phyloP scores from a whole-genome alignment of 257 asterid species.

The Leonotis leonurus region DNA sequence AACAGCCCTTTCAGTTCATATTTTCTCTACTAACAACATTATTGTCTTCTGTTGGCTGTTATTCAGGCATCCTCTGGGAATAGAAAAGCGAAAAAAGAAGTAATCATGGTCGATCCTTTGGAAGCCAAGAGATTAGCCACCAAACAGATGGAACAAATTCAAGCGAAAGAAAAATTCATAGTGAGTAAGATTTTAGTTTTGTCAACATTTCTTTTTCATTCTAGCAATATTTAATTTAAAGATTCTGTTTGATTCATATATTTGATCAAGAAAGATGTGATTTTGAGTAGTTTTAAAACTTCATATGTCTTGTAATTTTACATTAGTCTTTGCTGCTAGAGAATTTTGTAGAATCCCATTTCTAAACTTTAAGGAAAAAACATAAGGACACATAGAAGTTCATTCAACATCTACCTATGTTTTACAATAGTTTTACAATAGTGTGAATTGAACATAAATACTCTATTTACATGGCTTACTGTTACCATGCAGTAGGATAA shows the following conservation, averaged over 20 bases:
- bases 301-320: neutral
- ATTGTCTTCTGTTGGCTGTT: conserved; percentile 8
- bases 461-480: too few species aligned
- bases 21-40: neutral
- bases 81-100: conserved; percentile 36
- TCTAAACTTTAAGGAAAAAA: too few species aligned
- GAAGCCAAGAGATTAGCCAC: conserved; percentile 96
- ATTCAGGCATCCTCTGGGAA: conserved; percentile 48
- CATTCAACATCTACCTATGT: too few species aligned
- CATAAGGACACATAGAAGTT: too few species aligned
- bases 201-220: neutral
- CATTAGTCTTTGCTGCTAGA: too few species aligned
- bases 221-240: neutral
- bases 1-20: neutral
- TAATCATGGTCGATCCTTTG: conserved; percentile 89
- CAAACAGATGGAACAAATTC: conserved; percentile 74
- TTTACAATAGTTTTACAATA: too few species aligned
- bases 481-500: too few species aligned
- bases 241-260: neutral
- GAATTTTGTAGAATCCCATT: too few species aligned
- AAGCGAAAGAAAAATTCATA: conserved; percentile 57
- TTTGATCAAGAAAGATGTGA: neutral
- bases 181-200: conserved; percentile 38
- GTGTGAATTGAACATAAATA: too few species aligned
- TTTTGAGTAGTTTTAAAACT: neutral